Percentiles rank a stretch among this genome's conserved stretches.
Conservation (phyloP, 306 rosid species). For the Quercus glauca region DNA sequence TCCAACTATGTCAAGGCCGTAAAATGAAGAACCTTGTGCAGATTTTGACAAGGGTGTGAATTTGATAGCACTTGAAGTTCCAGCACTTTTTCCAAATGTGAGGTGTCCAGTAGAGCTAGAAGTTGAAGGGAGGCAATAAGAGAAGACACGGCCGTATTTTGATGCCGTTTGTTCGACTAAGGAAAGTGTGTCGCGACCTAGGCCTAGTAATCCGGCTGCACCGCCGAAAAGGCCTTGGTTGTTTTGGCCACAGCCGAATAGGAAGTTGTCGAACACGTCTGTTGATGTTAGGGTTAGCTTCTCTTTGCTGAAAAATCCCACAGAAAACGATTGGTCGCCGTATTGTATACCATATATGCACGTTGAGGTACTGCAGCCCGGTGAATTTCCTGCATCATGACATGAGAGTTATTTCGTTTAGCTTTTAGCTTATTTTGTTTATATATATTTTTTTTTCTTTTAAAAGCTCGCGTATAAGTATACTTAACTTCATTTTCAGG, state of each 20-base stretch:
- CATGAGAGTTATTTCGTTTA: background rate
- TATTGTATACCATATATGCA: conserved; percentile 53
- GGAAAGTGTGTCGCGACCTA: conserved; percentile 64
- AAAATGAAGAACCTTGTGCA: conserved; percentile 28
- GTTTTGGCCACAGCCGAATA: conserved; percentile 79
- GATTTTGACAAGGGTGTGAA: conserved; percentile 48
- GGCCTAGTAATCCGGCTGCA: conserved; percentile 69
- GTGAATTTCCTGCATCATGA: conserved; percentile 32
- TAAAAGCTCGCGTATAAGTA: too few relatives aligned
- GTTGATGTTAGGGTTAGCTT: conserved; percentile 29
- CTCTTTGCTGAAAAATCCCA: conserved; percentile 53
- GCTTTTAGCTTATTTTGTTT: too few relatives aligned
- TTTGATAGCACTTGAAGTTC: conserved; percentile 4
- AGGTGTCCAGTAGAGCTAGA: conserved; percentile 53
- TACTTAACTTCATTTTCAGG: too few relatives aligned
- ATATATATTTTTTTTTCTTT: too few relatives aligned
- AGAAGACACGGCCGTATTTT: conserved; percentile 47
- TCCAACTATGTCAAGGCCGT: conserved; percentile 42
- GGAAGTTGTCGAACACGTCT: conserved; percentile 27
- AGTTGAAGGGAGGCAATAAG: conserved; percentile 72
- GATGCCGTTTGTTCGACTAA: conserved; percentile 57
- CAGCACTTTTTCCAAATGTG: conserved; percentile 31
- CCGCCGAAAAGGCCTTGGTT: conserved; percentile 58
- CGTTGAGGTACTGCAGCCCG: conserved; percentile 34
- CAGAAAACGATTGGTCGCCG: conserved; percentile 59